These are phyloP conservation scores for Powellomyces hirtus DNA, from an alignment of 192 early-diverging fungal genomes.

Conservation along the genomic window DNA sequence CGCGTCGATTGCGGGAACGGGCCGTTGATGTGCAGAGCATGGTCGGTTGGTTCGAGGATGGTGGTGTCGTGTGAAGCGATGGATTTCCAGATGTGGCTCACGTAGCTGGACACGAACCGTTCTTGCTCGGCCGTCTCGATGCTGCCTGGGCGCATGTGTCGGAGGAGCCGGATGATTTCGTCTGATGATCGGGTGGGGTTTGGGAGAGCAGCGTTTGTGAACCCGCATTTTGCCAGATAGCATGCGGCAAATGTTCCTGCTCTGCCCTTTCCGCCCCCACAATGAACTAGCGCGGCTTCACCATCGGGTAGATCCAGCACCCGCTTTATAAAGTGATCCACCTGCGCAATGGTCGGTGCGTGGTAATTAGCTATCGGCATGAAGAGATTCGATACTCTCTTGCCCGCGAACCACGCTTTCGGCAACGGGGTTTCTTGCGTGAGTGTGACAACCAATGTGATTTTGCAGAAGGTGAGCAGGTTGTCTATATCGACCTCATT, in stretches of 20 bases:
- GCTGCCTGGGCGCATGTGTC: constrained; percentile 36
- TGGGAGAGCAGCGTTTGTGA: constrained; percentile 4
- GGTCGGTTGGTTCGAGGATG: background rate
- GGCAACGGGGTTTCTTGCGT: constrained; percentile 46
- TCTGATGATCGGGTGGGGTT: constrained; percentile 29
- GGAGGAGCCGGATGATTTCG: constrained; percentile 34
- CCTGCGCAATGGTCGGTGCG: constrained; percentile 39
- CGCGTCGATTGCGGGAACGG: background rate
- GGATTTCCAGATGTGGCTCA: constrained; percentile 10
- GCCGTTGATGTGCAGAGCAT: background rate
- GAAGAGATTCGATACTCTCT: constrained; percentile 32
- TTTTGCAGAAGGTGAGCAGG: constrained; percentile 23
- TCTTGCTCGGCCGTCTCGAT: constrained; percentile 46
- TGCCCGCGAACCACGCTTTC: constrained; percentile 33
- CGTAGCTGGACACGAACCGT: constrained; percentile 37
- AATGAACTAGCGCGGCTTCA: constrained; percentile 41
- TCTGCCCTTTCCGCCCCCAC: constrained; percentile 45
- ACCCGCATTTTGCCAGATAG: constrained; percentile 36
- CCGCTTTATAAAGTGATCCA: constrained; percentile 33
- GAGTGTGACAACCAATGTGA: constrained; percentile 36
- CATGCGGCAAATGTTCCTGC: constrained; percentile 40
- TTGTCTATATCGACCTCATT: constrained; percentile 27
- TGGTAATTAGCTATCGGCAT: constrained; percentile 42
- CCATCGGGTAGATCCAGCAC: constrained; percentile 7
- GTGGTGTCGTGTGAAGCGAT: background rate